Evolutionary conservation across 2,329 filamentous ascomycete genomes (phyloP).

Genomic region (Waltergamsia citrina): DNA sequence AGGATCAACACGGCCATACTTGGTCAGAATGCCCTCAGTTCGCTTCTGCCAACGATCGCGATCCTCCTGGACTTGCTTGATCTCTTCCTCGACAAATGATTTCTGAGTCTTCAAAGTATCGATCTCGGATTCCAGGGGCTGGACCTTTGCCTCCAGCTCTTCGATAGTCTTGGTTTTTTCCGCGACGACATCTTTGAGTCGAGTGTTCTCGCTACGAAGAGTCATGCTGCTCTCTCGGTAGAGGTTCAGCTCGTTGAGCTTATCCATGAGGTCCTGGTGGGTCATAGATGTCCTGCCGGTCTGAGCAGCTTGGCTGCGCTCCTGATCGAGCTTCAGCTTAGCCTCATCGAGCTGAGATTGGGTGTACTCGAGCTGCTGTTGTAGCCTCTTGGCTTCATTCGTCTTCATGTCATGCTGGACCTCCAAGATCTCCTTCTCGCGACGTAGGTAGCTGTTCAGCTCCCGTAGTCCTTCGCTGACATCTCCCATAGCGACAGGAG

Average conservation of each 20-base stretch:
- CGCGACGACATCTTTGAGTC: constrained; percentile 65
- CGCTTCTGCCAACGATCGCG: constrained; percentile 93
- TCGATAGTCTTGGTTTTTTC: constrained; percentile 69
- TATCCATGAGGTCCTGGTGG: constrained; percentile 87
- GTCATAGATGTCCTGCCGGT: constrained; percentile 63
- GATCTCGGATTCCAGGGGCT: constrained; percentile 74
- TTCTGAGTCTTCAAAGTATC: constrained; percentile 75
- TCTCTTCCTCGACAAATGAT: constrained; percentile 74
- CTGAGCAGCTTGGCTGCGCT: constrained; percentile 68
- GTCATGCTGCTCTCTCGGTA: constrained; percentile 93
- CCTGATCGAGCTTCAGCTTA: constrained; percentile 81
- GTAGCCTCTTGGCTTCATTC: constrained; percentile 79
- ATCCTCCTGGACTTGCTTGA: constrained; percentile 82
- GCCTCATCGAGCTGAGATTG: constrained; percentile 84
- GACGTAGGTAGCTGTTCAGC: constrained; percentile 80
- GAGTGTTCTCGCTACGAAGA: constrained; percentile 75
- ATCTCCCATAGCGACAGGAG: constrained; percentile 41
- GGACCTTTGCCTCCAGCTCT: constrained; percentile 63
- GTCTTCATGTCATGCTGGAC: constrained; percentile 88
- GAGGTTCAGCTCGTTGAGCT: constrained; percentile 89
- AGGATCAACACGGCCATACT: constrained; percentile 91
- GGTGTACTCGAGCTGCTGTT: constrained; percentile 81
- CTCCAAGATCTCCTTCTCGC: constrained; percentile 96
- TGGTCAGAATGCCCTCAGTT: constrained; percentile 89
- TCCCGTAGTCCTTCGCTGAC: constrained; percentile 74